A percentile compares a stretch with the other conserved stretches of the same genome.
Conservation (phyloP, 1,284 basidiomycete species). For the Uromyces viciae-fabae region DNA sequence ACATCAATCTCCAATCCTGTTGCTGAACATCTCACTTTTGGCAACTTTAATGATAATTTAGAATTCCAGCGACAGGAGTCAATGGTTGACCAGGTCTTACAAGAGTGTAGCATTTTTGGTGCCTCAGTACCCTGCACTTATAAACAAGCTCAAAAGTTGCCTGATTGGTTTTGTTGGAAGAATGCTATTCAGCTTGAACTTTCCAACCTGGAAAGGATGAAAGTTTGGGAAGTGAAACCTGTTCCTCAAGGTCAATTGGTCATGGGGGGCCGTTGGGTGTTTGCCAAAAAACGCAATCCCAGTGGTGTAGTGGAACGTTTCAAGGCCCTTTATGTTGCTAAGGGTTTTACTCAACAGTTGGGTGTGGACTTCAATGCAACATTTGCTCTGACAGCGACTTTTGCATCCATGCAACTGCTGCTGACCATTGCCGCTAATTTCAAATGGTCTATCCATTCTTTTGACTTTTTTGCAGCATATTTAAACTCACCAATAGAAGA, state of each 20-base stretch:
- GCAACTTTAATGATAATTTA: too few relatives aligned
- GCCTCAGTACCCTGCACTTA: too few relatives aligned
- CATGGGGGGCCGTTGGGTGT: not conserved
- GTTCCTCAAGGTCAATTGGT: not conserved
- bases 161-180: too few relatives aligned
- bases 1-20: too few relatives aligned
- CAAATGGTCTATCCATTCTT: not conserved
- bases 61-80: too few relatives aligned
- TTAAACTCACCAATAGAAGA: not conserved
- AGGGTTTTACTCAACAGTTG: not conserved
- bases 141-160: too few relatives aligned
- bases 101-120: too few relatives aligned
- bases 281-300: not conserved
- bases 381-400: not conserved
- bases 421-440: not conserved
- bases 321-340: not conserved
- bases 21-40: too few relatives aligned
- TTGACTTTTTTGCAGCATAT: constrained; percentile 8
- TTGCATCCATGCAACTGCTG: not conserved
- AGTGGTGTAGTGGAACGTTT: not conserved
- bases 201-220: not conserved
- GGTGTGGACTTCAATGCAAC: not conserved
- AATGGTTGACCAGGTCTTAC: too few relatives aligned
- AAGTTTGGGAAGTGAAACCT: not conserved
- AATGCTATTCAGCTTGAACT: not conserved